Evolutionary conservation across 225 moss, liverwort and hornwort genomes (phyloP), one percentile per base, ranked within the genome.

Genomic region (Polytrichum formosum): DNA sequence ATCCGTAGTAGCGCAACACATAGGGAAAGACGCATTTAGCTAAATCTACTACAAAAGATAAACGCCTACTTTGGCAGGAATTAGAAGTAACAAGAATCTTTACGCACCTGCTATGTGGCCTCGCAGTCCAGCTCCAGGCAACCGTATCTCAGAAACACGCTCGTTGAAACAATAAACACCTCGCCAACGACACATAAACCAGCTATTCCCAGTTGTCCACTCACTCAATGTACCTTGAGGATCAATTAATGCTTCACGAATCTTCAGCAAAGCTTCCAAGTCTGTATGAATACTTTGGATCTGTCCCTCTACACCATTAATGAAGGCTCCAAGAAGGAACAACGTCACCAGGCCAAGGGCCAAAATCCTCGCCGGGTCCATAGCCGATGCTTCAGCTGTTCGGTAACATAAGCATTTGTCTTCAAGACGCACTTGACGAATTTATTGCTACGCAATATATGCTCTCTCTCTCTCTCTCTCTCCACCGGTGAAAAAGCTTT

Each of bases 51-150:
- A 46, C 46, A 46, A 35, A 35, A 9, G 9, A 35, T 35, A 35
- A 35, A 46, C 16, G 46, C 37, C 9, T 37, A 37, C 37, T 37
- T 2, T 37, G 55, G 35, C 55, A 68, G 28, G 22, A 21, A 33
- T 26, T 55, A 66, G 28, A 27, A 68, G 28, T 26, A 21, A 33
- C 54, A 56, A 66, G 8, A 54, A 59, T 56, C 21, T 59, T 60
- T 26, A 69, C 56, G 33, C 66, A 76, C 76, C 81, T 77, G 81
- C 53, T 19, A 81, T 69, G 62, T 23, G 70, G 55, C 81, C 81
- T 70, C 67, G 53, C 63, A 81, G 66, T 55, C 76, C 76, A 29
- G 76, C 76, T 58, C 76, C 76, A 60, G 76, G 70, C 76, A 81
- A 70, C 19, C 25, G 54, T 18, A 81, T 28, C 56, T 76, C 81